These are phyloP conservation scores for Sporothrix brasiliensis DNA, from an alignment of 2,329 filamentous ascomycete genomes.

Conservation along the genomic window DNA sequence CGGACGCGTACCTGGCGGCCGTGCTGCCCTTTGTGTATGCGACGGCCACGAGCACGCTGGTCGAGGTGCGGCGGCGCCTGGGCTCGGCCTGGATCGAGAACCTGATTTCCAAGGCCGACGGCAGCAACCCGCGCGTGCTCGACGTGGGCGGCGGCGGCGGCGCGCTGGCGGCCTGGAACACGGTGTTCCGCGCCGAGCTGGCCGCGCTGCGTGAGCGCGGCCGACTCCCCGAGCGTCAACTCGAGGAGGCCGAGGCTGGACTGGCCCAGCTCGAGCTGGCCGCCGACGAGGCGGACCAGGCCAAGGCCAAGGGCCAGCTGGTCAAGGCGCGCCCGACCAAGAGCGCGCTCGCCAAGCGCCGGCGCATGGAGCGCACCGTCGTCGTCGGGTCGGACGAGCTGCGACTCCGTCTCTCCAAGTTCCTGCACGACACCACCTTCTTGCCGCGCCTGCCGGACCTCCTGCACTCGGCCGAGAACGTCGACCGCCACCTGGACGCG, in stretches of 20 bases:
- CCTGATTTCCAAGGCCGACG: conserved; percentile 61
- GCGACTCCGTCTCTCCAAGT: conserved; percentile 70
- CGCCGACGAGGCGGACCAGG: conserved; percentile 46
- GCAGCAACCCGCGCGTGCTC: conserved; percentile 64
- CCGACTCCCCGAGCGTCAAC: conserved; percentile 57
- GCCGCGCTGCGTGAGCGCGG: conserved; percentile 63
- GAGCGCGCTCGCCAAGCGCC: conserved; percentile 53
- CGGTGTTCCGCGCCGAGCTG: conserved; percentile 81
- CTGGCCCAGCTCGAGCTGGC: too few species aligned
- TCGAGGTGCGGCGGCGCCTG: conserved; percentile 73
- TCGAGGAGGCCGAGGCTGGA: conserved; percentile 41
- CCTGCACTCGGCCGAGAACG: conserved; percentile 64
- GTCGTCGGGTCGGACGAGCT: conserved; percentile 75
- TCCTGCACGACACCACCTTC: conserved; percentile 89
- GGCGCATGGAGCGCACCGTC: conserved; percentile 80
- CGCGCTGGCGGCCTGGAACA: conserved; percentile 73
- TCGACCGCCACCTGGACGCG: conserved; percentile 62
- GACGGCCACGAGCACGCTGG: conserved; percentile 65
- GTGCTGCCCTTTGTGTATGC: conserved; percentile 73
- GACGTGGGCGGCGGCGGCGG: conserved; percentile 76
- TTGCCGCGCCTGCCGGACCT: conserved; percentile 90
- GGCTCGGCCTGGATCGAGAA: conserved; percentile 71
- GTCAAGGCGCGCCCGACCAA: not conserved
- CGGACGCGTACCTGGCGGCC: conserved; percentile 70
- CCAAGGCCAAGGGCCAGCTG: conserved; percentile 37